Base-by-base conservation (phyloP, 1,284 basidiomycete species). In the Boletus holoroseus region DNA sequence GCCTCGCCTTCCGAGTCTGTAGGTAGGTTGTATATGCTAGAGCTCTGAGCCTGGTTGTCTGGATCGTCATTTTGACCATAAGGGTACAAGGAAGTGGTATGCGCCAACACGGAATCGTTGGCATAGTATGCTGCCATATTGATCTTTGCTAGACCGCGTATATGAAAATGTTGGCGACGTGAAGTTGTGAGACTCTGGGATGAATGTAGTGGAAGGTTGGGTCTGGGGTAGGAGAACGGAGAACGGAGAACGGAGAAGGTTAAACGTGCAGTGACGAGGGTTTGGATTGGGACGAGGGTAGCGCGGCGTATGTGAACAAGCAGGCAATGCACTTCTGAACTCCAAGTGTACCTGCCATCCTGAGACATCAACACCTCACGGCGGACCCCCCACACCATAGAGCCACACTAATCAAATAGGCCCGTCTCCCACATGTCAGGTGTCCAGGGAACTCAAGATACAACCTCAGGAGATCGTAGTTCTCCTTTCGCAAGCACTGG, bases 1-100 rank as follows among this genome's bases (percentile, higher is more conserved):
- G 75, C 77, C 22, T 79, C 76, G 42, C 71, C 73, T 41, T 69
- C 56, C 56, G 68, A 70, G 59, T 67, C 65, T 15, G 65, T 70
- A 18, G 65, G 65, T 28, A 67, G 52, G 50, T 68, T 68, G 12
- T 67, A 67, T 47, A 70, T 48, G 40, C 50, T 56, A 20, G 67
- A 61, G 49, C 54, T 55, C 43, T 61, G 62, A 20, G 55, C 54
- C 24, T 60, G 63, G 34, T 7, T 53, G 34, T 63, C 55, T 53
- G 53, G 53, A 44, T 65, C 65, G 47, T 64, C 55, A 18, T 53
- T 53, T 52, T 61, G 57, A 18, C 49, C 55, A 55, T 66, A 66
- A 34, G 68, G 68, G 30, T 65, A 66, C 43, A 70, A 47, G 43
- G 64, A 66, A 9, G 65, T 68, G 3, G 60, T 57, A 48, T 68